Evolutionary conservation across 768 basidiomycete species (phyloP), one percentile per base, ranked within the genome.

Genomic region (Leccinum arenicola): DNA sequence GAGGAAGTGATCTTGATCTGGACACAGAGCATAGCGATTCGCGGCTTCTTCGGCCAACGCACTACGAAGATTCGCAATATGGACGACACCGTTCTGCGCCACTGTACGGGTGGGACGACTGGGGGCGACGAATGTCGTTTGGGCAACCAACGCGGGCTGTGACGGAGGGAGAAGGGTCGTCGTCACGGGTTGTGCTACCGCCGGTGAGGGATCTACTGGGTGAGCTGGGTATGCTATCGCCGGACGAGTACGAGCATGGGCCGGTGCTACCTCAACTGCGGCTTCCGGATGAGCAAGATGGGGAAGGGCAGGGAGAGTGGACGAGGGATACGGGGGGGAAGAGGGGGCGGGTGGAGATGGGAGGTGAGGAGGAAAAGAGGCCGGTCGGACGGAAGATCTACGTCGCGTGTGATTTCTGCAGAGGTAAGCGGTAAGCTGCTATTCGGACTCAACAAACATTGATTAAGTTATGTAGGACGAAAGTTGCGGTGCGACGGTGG

Each of bases 391-490:
- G 66, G 38, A 73, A 73, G 63, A 74, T 73, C 59, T 73, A 73
- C 49, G 65, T 91, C 36, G 89, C 89, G 58, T 92, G 89, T 75
- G 78, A 88, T 73, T 90, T 90, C 70, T 92, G 89, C 76, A 80
- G 89, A 81, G 80, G 89, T 86, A 64, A 76, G 80, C 67, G 25
- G 54, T 10, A 15, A 14, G 29, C 54, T 48, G 54, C 40, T 43
- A 33, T 33, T 12, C 33, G 33, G 33, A 33, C 12, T 33, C 33
- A 33, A 33, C 33, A 12, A 33, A 33, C 4, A 35, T 35, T 35
- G 5, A 35, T 35, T 1, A 33, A 15, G 12, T 35, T 14, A 15
- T 45, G 49, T 64, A 92, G 89, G 81, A 48, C 84, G 89, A 56
- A 92, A 92, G 72, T 81, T 92, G 57, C 80, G 83, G 25, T 92